Evolutionary conservation across 2,329 filamentous ascomycete genomes (phyloP).

Genomic region (Dactylonectria macrodidyma): DNA sequence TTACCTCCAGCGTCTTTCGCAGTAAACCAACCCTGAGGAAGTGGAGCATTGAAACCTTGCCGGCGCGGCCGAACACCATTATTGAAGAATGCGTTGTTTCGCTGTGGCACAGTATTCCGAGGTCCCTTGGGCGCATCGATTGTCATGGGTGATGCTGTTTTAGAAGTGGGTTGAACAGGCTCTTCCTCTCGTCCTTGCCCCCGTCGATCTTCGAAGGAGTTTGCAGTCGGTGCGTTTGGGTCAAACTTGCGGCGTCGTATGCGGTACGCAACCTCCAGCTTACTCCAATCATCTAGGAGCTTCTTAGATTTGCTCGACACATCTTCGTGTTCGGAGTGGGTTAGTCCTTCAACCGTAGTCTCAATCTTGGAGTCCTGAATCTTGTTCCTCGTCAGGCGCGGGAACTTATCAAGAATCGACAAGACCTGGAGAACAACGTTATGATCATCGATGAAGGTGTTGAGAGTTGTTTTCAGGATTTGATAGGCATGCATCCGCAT

Average conservation of each 20-base stretch:
- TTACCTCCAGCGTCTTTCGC: constrained; percentile 79
- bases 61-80: constrained; percentile 65
- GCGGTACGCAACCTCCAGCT: constrained; percentile 90
- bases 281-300: constrained; percentile 88
- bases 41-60: constrained; percentile 67
- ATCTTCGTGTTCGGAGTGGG: constrained; percentile 78
- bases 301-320: constrained; percentile 80
- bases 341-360: constrained; percentile 79
- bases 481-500: constrained; percentile 98
- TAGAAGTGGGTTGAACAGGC: constrained; percentile 53
- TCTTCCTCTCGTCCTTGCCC: constrained; percentile 60
- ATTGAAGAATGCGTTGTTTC: constrained; percentile 67
- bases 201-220: constrained; percentile 76
- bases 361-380: constrained; percentile 98
- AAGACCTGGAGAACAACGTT: constrained; percentile 93
- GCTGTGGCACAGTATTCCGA: constrained; percentile 72
- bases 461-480: constrained; percentile 89
- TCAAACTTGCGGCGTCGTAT: constrained; percentile 93
- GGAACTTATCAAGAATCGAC: constrained; percentile 89
- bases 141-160: constrained; percentile 60
- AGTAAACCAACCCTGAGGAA: constrained; percentile 90
- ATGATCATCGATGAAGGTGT: constrained; percentile 88
- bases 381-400: constrained; percentile 94
- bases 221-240: constrained; percentile 71
- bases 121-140: constrained; percentile 71